Conservation (phyloP, 306 rosid species). For the Ziziphus jujuba region DNA sequence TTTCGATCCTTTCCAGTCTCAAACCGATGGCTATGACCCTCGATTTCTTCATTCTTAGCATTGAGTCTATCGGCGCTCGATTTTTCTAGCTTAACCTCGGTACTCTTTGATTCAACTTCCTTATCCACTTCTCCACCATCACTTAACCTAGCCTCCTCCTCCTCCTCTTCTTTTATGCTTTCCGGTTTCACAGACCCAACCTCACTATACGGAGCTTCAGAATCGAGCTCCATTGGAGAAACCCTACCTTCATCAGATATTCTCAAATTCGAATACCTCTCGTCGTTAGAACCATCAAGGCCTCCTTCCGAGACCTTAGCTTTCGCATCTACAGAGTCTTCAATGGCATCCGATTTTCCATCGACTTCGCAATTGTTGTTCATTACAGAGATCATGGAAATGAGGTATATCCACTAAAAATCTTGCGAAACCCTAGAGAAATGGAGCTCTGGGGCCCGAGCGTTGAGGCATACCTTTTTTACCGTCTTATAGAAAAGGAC, state of each 20-base stretch:
- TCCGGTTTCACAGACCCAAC: slow-evolving; percentile 29
- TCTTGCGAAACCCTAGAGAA: slow-evolving; percentile 34
- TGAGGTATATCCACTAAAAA: background rate
- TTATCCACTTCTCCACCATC: slow-evolving; percentile 43
- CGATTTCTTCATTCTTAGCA: slow-evolving; percentile 14
- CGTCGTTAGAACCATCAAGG: slow-evolving; percentile 26
- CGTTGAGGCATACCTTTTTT: slow-evolving; percentile 21
- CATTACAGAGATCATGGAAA: slow-evolving; percentile 47
- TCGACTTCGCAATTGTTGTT: slow-evolving; percentile 44
- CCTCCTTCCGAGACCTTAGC: slow-evolving; percentile 25
- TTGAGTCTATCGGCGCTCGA: slow-evolving; percentile 27
- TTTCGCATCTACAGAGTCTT: slow-evolving; percentile 25
- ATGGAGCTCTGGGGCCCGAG: slow-evolving; percentile 18
- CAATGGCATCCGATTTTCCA: slow-evolving; percentile 28
- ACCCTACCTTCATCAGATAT: slow-evolving; percentile 35
- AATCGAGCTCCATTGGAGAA: slow-evolving; percentile 39
- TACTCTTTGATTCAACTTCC: slow-evolving; percentile 20
- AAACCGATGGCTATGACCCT: slow-evolving; percentile 4
- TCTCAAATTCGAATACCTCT: slow-evolving; percentile 8
- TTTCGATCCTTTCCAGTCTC: slow-evolving; percentile 16
- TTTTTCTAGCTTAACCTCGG: slow-evolving; percentile 22
- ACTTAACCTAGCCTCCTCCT: slow-evolving; percentile 27
- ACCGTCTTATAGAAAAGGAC: background rate
- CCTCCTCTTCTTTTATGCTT: slow-evolving; percentile 39
- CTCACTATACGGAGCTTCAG: slow-evolving; percentile 38